Percentiles rank a stretch among this genome's conserved stretches.
Conservation (phyloP, 495 filamentous ascomycete species). For the Penicillium cosmopolitanum region DNA sequence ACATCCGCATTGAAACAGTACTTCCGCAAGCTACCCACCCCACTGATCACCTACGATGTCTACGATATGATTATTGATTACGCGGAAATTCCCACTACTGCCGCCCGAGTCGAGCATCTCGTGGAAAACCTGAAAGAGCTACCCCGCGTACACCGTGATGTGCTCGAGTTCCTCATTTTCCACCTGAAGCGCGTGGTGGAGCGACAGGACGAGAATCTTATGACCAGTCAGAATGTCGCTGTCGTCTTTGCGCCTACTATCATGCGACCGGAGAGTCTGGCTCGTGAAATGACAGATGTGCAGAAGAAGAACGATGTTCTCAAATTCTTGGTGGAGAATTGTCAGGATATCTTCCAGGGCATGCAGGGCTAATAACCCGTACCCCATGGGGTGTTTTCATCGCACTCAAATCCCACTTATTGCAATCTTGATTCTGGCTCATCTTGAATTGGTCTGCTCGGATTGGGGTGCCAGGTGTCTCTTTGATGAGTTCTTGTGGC, state of each 20-base stretch:
- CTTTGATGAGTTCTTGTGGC: too few species aligned
- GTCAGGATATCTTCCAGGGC: conserved; percentile 72
- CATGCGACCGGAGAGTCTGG: conserved; percentile 84
- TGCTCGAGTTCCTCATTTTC: conserved; percentile 91
- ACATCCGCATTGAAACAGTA: conserved; percentile 97
- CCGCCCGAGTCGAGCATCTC: conserved; percentile 65
- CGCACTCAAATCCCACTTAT: too few species aligned
- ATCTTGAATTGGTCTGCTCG: too few species aligned
- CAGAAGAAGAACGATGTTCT: conserved; percentile 87
- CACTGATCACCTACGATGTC: conserved; percentile 88
- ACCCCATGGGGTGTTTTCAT: background rate
- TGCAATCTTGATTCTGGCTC: too few species aligned
- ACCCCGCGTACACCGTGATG: conserved; percentile 80
- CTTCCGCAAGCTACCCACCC: conserved; percentile 90
- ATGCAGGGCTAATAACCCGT: conserved; percentile 32
- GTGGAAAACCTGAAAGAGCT: conserved; percentile 72
- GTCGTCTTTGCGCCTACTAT: conserved; percentile 99
- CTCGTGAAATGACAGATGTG: conserved; percentile 95
- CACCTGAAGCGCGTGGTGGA: conserved; percentile 88
- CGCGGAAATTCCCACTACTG: conserved; percentile 38
- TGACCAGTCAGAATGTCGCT: conserved; percentile 93
- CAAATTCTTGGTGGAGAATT: conserved; percentile 88
- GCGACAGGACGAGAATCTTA: conserved; percentile 81
- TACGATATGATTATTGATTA: conserved; percentile 90
- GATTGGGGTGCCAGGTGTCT: too few species aligned